Conservation (phyloP, 2,329 filamentous ascomycete genomes). For the Colletotrichum sp. region DNA sequence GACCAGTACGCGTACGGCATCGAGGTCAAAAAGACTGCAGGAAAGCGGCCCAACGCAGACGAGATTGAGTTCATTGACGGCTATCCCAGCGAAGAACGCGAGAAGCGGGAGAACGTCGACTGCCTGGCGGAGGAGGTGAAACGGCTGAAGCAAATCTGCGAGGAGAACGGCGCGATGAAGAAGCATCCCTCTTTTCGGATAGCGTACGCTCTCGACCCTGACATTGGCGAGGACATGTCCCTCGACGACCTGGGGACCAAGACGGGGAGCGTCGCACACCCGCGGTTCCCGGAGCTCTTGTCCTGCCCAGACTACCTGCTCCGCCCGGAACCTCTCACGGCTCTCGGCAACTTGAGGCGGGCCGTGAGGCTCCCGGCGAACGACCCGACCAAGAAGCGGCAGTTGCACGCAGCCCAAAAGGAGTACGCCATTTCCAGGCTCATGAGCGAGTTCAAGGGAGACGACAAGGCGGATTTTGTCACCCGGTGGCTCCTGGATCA, state of each 20-base stretch:
- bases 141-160: slow-evolving; percentile 43
- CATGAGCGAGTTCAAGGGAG: slow-evolving; percentile 37
- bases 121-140: slow-evolving; percentile 36
- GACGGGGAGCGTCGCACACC: slow-evolving; percentile 39
- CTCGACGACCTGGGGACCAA: slow-evolving; percentile 37
- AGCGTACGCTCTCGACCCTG: slow-evolving; percentile 43
- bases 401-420: slow-evolving; percentile 48
- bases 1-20: slow-evolving; percentile 42
- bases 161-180: slow-evolving; percentile 45
- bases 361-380: slow-evolving; percentile 41
- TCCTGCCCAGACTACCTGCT: slow-evolving; percentile 54
- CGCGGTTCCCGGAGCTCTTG: slow-evolving; percentile 50
- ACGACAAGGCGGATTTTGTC: slow-evolving; percentile 50
- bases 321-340: slow-evolving; percentile 41
- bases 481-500: slow-evolving; percentile 59
- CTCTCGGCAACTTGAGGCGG: slow-evolving; percentile 43
- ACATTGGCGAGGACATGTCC: slow-evolving; percentile 45
- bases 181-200: slow-evolving; percentile 44
- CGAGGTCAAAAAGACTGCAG: slow-evolving; percentile 32
- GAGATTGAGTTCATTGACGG: slow-evolving; percentile 50
- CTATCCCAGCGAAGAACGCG: slow-evolving; percentile 41
- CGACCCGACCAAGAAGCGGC: slow-evolving; percentile 35
- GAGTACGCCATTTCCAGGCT: slow-evolving; percentile 54
- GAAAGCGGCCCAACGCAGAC: slow-evolving; percentile 35
- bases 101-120: slow-evolving; percentile 37